Conservation (phyloP, 2,329 filamentous ascomycete genomes). For the Rachicladosporium sp. region DNA sequence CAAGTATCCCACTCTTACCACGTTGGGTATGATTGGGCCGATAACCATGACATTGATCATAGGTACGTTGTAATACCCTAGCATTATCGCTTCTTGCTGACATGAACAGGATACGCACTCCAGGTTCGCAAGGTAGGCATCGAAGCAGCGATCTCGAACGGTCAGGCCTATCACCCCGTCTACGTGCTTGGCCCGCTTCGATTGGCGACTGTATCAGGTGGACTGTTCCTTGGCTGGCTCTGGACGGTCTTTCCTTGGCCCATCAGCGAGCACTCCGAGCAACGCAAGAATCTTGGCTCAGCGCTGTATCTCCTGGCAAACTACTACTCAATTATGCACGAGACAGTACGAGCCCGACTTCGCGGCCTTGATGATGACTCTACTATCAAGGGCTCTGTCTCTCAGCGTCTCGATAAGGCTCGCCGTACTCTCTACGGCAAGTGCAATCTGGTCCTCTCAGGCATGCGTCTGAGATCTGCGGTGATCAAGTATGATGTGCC, state of each 20-base stretch:
- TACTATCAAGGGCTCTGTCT: constrained; percentile 38
- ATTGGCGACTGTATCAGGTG: constrained; percentile 53
- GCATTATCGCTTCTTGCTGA: no score
- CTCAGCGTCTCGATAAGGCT: constrained; percentile 43
- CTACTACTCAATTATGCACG: constrained; percentile 60
- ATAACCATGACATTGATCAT: constrained; percentile 40
- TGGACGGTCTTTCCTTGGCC: constrained; percentile 70
- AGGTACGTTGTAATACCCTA: no score
- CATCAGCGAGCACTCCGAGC: constrained; percentile 56
- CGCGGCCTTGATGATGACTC: constrained; percentile 47
- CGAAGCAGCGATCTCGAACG: constrained; percentile 41
- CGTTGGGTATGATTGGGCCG: constrained; percentile 51
- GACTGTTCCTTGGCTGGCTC: constrained; percentile 59
- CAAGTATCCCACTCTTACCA: constrained; percentile 52
- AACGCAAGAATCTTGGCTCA: constrained; percentile 55
- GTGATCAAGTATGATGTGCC: constrained; percentile 61
- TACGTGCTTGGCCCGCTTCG: constrained; percentile 61
- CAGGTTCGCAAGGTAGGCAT: constrained; percentile 56
- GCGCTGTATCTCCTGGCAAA: constrained; percentile 63
- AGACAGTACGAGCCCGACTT: constrained; percentile 51
- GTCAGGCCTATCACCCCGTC: constrained; percentile 58
- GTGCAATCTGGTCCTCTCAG: constrained; percentile 51
- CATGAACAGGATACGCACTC: constrained; percentile 47
- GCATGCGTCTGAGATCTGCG: constrained; percentile 48
- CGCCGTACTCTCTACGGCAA: constrained; percentile 54